A percentile compares a stretch with the other conserved stretches of the same genome.
Evolutionary conservation across 106 monocot species (phyloP).

Genomic region (Hemerocallis citrina): DNA sequence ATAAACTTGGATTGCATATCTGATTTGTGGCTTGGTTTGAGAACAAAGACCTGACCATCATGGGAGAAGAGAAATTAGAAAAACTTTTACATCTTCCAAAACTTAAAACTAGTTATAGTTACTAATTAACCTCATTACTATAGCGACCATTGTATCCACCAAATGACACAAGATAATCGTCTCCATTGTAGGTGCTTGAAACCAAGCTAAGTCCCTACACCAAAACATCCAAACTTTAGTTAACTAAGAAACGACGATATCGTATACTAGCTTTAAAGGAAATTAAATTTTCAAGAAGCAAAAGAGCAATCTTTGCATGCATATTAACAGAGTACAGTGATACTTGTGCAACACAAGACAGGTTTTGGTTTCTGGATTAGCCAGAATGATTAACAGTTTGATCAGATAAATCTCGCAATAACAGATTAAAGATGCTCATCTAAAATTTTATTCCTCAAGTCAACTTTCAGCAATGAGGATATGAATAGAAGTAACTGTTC

Average conservation of each 20-base stretch:
- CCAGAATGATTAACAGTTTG: too few species aligned
- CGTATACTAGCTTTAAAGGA: background rate
- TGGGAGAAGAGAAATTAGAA: background rate
- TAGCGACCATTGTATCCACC: conserved; percentile 96
- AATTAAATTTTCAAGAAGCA: background rate
- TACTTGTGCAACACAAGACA: too few species aligned
- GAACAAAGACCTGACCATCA: conserved; percentile 52
- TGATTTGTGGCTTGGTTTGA: conserved; percentile 70
- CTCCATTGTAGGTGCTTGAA: conserved; percentile 54
- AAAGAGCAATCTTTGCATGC: background rate
- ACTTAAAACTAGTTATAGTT: background rate
- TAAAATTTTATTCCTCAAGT: too few species aligned
- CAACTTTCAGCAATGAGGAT: too few species aligned
- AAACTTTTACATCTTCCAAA: background rate
- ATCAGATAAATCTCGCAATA: too few species aligned
- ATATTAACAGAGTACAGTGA: background rate
- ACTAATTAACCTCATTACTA: conserved; percentile 70
- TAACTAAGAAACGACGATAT: background rate
- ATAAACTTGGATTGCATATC: conserved; percentile 34
- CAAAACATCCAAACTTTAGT: conserved; percentile 4
- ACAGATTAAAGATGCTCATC: too few species aligned
- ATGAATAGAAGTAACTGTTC: too few species aligned
- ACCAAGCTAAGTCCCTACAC: conserved; percentile 87
- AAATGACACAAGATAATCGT: conserved; percentile 88
- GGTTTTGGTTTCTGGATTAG: too few species aligned